These are phyloP conservation scores for Dipodascopsis tothii DNA, from an alignment of 805 yeast genomes.

Conservation along the genomic window DNA sequence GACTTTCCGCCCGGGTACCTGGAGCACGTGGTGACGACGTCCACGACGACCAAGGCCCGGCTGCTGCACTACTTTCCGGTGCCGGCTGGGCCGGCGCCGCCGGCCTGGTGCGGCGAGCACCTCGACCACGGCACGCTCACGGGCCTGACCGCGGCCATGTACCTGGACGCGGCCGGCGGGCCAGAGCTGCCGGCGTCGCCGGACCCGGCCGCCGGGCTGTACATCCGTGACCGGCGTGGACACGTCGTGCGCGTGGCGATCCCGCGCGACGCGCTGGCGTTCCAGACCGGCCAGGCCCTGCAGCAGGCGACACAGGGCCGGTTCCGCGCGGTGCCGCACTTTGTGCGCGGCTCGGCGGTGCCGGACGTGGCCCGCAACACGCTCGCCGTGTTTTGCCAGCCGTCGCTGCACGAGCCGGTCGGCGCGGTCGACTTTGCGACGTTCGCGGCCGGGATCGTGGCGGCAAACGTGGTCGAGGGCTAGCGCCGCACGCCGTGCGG, in stretches of 20 bases:
- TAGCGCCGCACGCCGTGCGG: too few species aligned
- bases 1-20: slow-evolving; percentile 37
- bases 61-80: slow-evolving; percentile 48
- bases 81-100: slow-evolving; percentile 21
- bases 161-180: slow-evolving; percentile 34
- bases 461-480: slow-evolving; percentile 1
- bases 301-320: slow-evolving; percentile 43
- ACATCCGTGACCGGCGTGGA: slow-evolving; percentile 42
- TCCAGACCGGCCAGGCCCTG: slow-evolving; percentile 54
- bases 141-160: slow-evolving; percentile 50
- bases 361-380: slow-evolving; percentile 43
- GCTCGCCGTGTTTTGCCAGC: slow-evolving; percentile 57
- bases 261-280: slow-evolving; percentile 50
- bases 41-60: slow-evolving; percentile 53
- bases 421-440: slow-evolving; percentile 42
- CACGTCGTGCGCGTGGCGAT: slow-evolving; percentile 44
- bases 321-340: slow-evolving; percentile 54
- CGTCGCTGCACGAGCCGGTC: slow-evolving; percentile 44
- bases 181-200: slow-evolving; percentile 34
- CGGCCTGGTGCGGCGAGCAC: slow-evolving; percentile 59
- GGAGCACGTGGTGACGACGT: slow-evolving; percentile 39
- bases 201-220: slow-evolving; percentile 44
- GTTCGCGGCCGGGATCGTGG: slow-evolving; percentile 40
- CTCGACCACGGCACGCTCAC: slow-evolving; percentile 54
- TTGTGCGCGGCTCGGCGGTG: slow-evolving; percentile 41